These are phyloP conservation scores for Colletotrichum theobromicola DNA, from an alignment of 2,329 filamentous ascomycete species.

Conservation along the genomic window DNA sequence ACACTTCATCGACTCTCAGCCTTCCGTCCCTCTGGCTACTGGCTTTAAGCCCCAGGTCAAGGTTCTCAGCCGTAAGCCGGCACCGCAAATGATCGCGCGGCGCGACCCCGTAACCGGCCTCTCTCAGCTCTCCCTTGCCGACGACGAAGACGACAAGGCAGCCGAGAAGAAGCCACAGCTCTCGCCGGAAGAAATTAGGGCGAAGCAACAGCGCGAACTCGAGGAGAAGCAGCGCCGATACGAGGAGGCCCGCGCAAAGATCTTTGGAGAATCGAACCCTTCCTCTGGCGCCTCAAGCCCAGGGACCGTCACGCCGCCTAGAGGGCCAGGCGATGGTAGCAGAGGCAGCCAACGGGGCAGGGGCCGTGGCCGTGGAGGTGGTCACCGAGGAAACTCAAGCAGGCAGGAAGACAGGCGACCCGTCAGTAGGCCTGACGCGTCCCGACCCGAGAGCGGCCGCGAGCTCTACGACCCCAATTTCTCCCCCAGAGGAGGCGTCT, in stretches of 20 bases:
- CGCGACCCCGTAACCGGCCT: conserved; percentile 58
- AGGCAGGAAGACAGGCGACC: conserved; percentile 33
- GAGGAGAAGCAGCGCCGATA: conserved; percentile 93
- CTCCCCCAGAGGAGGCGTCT: conserved; percentile 65
- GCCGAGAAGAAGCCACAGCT: conserved; percentile 64
- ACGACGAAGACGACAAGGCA: conserved; percentile 70
- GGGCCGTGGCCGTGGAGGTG: conserved; percentile 49
- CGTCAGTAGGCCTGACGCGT: conserved; percentile 22
- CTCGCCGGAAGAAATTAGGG: conserved; percentile 77
- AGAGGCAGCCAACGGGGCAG: conserved; percentile 48
- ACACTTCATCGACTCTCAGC: conserved; percentile 74
- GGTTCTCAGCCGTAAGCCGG: conserved; percentile 83
- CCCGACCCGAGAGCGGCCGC: conserved; percentile 40
- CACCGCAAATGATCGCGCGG: conserved; percentile 61
- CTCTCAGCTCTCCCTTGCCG: conserved; percentile 49
- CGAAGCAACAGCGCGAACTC: conserved; percentile 77
- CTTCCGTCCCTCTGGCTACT: conserved; percentile 65
- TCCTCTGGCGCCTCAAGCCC: conserved; percentile 67
- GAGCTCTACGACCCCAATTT: conserved; percentile 83
- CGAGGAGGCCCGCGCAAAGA: conserved; percentile 84
- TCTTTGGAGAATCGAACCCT: conserved; percentile 72
- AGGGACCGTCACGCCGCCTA: conserved; percentile 66
- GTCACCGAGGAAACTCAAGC: conserved; percentile 37
- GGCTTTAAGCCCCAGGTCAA: conserved; percentile 84
- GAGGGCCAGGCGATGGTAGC: conserved; percentile 37